Percentiles rank a stretch among this genome's conserved stretches.
Evolutionary conservation across 192 early-diverging fungal genomes (phyloP).

Genomic region (Rhizoclosmatium sp.): DNA sequence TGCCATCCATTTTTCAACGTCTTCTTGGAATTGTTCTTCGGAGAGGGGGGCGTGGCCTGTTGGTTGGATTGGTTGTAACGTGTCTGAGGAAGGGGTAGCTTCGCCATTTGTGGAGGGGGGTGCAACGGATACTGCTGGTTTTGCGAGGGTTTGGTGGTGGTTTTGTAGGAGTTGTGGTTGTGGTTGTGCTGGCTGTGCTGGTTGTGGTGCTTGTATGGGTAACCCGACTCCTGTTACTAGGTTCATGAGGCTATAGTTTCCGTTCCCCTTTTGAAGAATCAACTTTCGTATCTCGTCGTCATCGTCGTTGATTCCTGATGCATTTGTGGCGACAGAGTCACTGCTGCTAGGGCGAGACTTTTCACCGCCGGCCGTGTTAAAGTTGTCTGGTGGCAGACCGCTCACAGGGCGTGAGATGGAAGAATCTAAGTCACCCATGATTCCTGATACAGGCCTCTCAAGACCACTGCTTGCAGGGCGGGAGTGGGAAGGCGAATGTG

Average conservation of each 20-base stretch:
- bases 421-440: constrained; percentile 1
- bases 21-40: constrained; percentile 40
- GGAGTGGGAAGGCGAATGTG: constrained; percentile 4
- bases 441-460: constrained; percentile 23
- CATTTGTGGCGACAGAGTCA: not conserved
- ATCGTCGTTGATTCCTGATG: not conserved
- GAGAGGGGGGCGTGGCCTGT: constrained; percentile 16
- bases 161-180: no score
- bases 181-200: not conserved
- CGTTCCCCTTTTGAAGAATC: constrained; percentile 34
- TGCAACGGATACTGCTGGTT: not conserved
- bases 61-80: not conserved
- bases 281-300: constrained; percentile 29
- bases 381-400: constrained; percentile 5
- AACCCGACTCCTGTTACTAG: constrained; percentile 28
- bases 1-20: constrained; percentile 50
- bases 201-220: not conserved
- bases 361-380: not conserved
- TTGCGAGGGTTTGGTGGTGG: not conserved
- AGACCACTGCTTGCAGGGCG: not conserved
- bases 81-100: no score
- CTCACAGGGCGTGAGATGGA: constrained; percentile 1
- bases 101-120: not conserved
- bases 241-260: constrained; percentile 34
- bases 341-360: not conserved